phyloP scores from a whole-genome alignment of 1,284 basidiomycete species.

The Singerocomus rubriflavus region DNA sequence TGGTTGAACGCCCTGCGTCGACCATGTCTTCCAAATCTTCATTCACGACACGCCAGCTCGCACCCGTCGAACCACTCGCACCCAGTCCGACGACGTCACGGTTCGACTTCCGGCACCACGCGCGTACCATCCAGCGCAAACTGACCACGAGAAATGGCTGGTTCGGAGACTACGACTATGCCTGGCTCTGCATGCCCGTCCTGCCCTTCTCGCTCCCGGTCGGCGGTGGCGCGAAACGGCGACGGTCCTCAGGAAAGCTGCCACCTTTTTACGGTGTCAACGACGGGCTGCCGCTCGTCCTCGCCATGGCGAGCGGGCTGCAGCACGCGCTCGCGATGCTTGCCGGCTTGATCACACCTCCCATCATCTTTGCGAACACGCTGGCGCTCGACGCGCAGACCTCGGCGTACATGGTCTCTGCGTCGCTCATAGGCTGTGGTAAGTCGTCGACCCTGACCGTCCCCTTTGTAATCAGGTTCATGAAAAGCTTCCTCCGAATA shows the following conservation, averaged over 20 bases:
- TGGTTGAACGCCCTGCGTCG: neutral
- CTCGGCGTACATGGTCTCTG: slow-evolving; percentile 79
- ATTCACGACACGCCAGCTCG: slow-evolving; percentile 16
- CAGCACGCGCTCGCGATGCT: slow-evolving; percentile 84
- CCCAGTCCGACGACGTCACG: slow-evolving; percentile 6
- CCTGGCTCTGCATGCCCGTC: slow-evolving; percentile 65
- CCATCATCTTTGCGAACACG: slow-evolving; percentile 75
- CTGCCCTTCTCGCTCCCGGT: slow-evolving; percentile 57
- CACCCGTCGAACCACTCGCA: slow-evolving; percentile 9
- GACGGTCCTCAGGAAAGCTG: slow-evolving; percentile 34
- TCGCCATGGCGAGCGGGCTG: slow-evolving; percentile 67
- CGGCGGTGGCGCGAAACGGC: slow-evolving; percentile 24
- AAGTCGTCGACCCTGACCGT: slow-evolving; percentile 15
- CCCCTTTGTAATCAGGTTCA: too few species aligned
- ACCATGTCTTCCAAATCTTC: slow-evolving; percentile 19
- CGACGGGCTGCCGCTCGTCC: slow-evolving; percentile 53
- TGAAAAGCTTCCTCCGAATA: too few species aligned
- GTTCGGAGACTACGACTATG: slow-evolving; percentile 67
- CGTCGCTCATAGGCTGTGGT: slow-evolving; percentile 78
- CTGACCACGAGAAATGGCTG: slow-evolving; percentile 59
- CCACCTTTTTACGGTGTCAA: slow-evolving; percentile 72
- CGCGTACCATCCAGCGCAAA: slow-evolving; percentile 29
- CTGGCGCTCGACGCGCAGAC: slow-evolving; percentile 53
- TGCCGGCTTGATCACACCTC: slow-evolving; percentile 72
- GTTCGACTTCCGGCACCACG: slow-evolving; percentile 8